Conservation (phyloP, 1,284 basidiomycete genomes). For the Ganoderma resinaceum region DNA sequence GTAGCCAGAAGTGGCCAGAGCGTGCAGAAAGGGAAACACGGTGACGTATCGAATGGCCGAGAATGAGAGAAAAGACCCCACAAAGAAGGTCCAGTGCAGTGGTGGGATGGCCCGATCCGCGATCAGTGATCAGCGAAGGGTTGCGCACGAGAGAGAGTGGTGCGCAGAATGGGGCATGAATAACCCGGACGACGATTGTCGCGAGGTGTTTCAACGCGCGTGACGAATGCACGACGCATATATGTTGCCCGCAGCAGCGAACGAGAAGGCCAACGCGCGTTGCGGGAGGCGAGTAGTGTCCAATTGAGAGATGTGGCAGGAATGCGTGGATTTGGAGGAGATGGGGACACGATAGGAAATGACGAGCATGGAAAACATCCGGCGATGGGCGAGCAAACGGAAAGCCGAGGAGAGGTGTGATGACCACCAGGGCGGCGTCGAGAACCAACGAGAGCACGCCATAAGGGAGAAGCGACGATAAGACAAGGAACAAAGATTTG, state of each 20-base stretch:
- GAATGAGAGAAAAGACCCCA: constrained; percentile 17
- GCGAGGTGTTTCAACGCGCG: constrained; percentile 19
- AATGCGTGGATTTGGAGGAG: constrained; percentile 17
- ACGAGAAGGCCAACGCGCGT: constrained; percentile 13
- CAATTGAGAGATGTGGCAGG: constrained; percentile 5
- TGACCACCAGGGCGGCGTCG: constrained; percentile 19
- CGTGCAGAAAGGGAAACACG: constrained; percentile 18
- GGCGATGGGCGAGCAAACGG: constrained; percentile 26
- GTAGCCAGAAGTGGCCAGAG: constrained; percentile 1
- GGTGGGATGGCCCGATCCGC: constrained; percentile 22
- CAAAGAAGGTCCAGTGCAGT: neutral
- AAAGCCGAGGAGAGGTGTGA: constrained; percentile 17
- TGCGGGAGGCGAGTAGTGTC: constrained; percentile 13
- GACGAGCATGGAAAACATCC: constrained; percentile 31
- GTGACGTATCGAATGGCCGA: constrained; percentile 26
- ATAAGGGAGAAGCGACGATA: constrained; percentile 25
- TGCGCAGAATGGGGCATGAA: constrained; percentile 8
- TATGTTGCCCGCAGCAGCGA: constrained; percentile 15
- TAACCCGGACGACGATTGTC: constrained; percentile 21
- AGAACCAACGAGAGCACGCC: constrained; percentile 28
- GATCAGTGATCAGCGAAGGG: constrained; percentile 30
- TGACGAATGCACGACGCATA: constrained; percentile 8
- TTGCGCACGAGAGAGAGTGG: constrained; percentile 3
- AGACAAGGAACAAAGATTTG: constrained; percentile 19
- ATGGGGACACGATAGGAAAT: constrained; percentile 31